phyloP scores from a whole-genome alignment of 2,329 filamentous ascomycete species.

The Clathrospora elynae region DNA sequence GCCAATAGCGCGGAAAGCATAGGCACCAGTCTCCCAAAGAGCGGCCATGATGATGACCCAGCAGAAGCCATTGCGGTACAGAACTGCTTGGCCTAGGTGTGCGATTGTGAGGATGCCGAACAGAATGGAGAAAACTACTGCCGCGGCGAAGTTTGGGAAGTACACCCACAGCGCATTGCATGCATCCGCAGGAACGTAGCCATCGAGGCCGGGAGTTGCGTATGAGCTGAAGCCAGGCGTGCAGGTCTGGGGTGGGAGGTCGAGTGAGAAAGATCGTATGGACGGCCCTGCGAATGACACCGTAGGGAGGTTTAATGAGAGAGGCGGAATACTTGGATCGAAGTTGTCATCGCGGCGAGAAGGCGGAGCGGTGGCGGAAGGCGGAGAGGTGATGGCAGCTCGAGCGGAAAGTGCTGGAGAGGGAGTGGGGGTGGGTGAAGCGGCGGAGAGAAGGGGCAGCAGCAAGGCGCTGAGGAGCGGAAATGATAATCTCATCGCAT shows the following conservation, averaged over 20 bases:
- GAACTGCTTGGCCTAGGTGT: conserved; percentile 24
- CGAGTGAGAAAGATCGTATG: conserved; percentile 13
- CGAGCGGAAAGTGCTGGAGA: conserved; percentile 11
- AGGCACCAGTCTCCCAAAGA: conserved; percentile 52
- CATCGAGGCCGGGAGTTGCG: conserved; percentile 25
- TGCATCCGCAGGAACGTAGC: conserved; percentile 25
- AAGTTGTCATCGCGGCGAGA: conserved; percentile 17
- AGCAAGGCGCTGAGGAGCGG: conserved; percentile 18
- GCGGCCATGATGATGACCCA: conserved; percentile 53
- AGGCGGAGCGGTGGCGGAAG: conserved; percentile 11
- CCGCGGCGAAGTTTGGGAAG: conserved; percentile 27
- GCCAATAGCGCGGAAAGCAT: conserved; percentile 48
- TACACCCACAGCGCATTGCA: conserved; percentile 30
- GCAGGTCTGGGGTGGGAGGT: conserved; percentile 20
- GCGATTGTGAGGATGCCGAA: conserved; percentile 27
- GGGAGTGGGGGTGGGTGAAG: conserved; percentile 13
- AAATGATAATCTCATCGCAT: conserved; percentile 20
- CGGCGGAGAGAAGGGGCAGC: conserved; percentile 14
- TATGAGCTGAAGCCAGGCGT: conserved; percentile 23
- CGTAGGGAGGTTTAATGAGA: conserved; percentile 19
- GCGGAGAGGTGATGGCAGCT: conserved; percentile 6
- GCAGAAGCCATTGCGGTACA: conserved; percentile 41
- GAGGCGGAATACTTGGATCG: conserved; percentile 14
- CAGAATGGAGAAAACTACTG: conserved; percentile 25
- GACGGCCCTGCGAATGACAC: conserved; percentile 16